Percentiles rank a stretch among this genome's conserved stretches.
phyloP scores from a whole-genome alignment of 768 basidiomycete species.

The Tulasnella sp. region DNA sequence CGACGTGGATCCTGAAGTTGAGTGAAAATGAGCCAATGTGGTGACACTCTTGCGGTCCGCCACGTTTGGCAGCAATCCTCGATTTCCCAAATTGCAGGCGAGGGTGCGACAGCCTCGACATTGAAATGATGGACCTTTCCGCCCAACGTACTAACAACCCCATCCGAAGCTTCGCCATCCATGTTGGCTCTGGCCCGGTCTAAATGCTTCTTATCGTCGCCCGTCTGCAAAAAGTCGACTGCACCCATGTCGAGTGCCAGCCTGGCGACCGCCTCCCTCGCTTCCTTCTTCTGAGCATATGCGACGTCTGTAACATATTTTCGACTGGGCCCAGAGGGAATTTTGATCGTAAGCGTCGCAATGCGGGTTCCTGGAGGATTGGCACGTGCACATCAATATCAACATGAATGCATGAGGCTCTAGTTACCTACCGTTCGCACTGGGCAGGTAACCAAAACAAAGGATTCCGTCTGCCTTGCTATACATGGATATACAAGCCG shows the following conservation, averaged over 20 bases:
- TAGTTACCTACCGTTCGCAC: neutral
- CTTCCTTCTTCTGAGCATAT: constrained; percentile 44
- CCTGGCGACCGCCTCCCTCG: constrained; percentile 45
- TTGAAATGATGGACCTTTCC: constrained; percentile 1
- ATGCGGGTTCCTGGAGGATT: neutral
- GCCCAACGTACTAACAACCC: neutral
- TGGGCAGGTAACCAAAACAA: neutral
- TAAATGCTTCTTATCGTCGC: constrained; percentile 30
- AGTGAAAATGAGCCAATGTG: constrained; percentile 38
- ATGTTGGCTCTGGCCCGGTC: constrained; percentile 32
- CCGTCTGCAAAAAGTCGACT: constrained; percentile 47
- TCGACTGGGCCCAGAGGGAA: constrained; percentile 44
- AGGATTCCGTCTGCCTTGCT: constrained; percentile 39
- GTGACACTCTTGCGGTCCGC: constrained; percentile 44
- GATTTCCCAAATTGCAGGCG: constrained; percentile 36
- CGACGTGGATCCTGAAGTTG: constrained; percentile 1
- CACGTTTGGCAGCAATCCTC: constrained; percentile 48
- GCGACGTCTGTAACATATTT: constrained; percentile 46
- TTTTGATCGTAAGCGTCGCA: constrained; percentile 48
- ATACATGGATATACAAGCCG: constrained; percentile 30
- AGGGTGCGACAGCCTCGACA: neutral
- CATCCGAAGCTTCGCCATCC: constrained; percentile 20
- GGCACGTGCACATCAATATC: neutral
- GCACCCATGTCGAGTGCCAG: constrained; percentile 54
- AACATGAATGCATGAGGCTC: neutral